phyloP scores from a whole-genome alignment of 495 filamentous ascomycete species.

The Aspergillus nanangensis region DNA sequence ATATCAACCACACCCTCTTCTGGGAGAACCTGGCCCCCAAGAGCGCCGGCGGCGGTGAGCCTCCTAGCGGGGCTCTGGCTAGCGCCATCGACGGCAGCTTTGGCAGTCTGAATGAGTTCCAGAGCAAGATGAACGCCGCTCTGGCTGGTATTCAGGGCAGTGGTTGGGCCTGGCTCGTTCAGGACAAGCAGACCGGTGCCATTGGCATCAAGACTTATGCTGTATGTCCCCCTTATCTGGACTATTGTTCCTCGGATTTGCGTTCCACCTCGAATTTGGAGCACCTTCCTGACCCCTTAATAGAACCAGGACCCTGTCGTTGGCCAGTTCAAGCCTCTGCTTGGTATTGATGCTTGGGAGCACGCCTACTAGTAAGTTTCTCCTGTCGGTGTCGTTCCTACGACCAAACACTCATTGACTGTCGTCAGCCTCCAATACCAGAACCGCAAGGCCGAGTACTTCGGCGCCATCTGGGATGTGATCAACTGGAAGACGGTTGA shows the following conservation, averaged over 20 bases:
- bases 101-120: constrained; percentile 66
- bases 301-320: constrained; percentile 92
- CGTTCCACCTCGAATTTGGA: no score
- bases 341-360: constrained; percentile 98
- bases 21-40: constrained; percentile 90
- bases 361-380: constrained; percentile 68
- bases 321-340: constrained; percentile 75
- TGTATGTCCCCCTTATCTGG: constrained; percentile 27
- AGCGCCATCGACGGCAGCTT: constrained; percentile 74
- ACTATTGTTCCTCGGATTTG: no score
- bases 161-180: constrained; percentile 93
- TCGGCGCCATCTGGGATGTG: constrained; percentile 93
- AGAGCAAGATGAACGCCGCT: constrained; percentile 72
- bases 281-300: not conserved
- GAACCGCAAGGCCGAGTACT: constrained; percentile 99
- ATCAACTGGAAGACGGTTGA: constrained; percentile 97
- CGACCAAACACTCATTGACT: constrained; percentile 37
- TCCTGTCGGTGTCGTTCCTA: not conserved
- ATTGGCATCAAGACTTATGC: constrained; percentile 75
- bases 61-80: constrained; percentile 57
- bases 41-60: constrained; percentile 67
- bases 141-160: constrained; percentile 88
- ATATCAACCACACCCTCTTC: constrained; percentile 90
- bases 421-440: constrained; percentile 79
- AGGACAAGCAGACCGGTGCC: constrained; percentile 71